Percentiles rank a stretch among this genome's conserved stretches.
Evolutionary conservation across 2,329 filamentous ascomycete genomes (phyloP).

Genomic region (Arthroderma sp.): DNA sequence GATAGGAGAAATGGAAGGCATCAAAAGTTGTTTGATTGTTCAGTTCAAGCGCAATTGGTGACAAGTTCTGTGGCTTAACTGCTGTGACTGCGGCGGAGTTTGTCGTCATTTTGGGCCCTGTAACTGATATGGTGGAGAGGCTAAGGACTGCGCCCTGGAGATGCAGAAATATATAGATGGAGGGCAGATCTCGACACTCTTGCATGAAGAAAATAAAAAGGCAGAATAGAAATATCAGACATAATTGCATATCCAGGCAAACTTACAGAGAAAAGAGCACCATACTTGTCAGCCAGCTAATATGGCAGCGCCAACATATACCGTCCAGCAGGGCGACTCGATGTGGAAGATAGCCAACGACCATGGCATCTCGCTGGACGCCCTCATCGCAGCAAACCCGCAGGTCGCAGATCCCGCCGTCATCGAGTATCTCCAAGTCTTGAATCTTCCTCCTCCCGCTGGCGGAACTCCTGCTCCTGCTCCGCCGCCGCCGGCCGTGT

Average conservation of each 20-base stretch:
- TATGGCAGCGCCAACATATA: constrained; percentile 8
- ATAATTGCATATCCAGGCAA: neutral
- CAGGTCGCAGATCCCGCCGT: constrained; percentile 12
- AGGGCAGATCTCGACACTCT: too few species aligned
- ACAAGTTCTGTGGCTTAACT: neutral
- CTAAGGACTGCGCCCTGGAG: neutral
- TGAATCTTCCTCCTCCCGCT: constrained; percentile 10
- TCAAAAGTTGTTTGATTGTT: neutral
- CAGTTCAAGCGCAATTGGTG: neutral
- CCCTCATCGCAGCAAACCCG: constrained; percentile 13
- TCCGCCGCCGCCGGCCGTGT: neutral
- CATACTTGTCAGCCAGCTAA: neutral
- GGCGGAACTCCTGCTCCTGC: neutral
- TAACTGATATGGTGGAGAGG: neutral
- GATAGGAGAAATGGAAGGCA: neutral
- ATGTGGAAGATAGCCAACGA: constrained; percentile 26
- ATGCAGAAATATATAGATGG: neutral
- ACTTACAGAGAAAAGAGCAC: neutral
- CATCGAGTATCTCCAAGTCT: constrained; percentile 13
- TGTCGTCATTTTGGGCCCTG: neutral
- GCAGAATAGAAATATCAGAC: neutral
- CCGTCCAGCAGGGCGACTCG: constrained; percentile 13
- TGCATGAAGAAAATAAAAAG: neutral
- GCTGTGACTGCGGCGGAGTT: neutral
- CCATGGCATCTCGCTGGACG: constrained; percentile 18